These are phyloP conservation scores for Ichthyophthirius multifiliis DNA, from an alignment of 169 alveolate genomes.

Conservation along the genomic window DNA sequence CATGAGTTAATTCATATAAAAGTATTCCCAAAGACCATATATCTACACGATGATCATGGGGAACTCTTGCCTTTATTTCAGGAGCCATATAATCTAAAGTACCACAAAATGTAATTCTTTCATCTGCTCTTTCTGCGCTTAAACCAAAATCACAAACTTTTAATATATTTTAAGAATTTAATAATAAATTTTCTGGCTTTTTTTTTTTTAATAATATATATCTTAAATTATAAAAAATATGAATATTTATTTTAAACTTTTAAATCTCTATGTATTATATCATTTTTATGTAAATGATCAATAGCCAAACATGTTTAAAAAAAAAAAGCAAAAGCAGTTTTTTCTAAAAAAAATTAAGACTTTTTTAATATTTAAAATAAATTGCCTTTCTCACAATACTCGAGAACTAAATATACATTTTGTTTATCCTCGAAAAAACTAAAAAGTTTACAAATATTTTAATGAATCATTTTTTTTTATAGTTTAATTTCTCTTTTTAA, in stretches of 20 bases:
- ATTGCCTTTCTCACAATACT: slow-evolving; percentile 63
- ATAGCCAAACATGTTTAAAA: slow-evolving; percentile 60
- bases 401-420: slow-evolving; percentile 70
- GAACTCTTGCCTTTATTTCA: slow-evolving; percentile 73
- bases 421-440: slow-evolving; percentile 71
- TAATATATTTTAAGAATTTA: slow-evolving; percentile 43
- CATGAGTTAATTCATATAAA: slow-evolving; percentile 83
- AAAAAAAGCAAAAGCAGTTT: slow-evolving; percentile 62
- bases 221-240: too few species aligned
- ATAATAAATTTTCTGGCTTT: slow-evolving; percentile 64
- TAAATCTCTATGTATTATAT: slow-evolving; percentile 74
- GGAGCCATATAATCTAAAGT: slow-evolving; percentile 90
- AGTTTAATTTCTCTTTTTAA: slow-evolving; percentile 81
- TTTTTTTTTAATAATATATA: too few species aligned
- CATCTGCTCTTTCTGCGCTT: slow-evolving; percentile 56
- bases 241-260: too few species aligned
- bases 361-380: slow-evolving; percentile 55
- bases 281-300: slow-evolving; percentile 59
- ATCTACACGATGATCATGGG: slow-evolving; percentile 76
- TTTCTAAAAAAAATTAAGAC: slow-evolving; percentile 50
- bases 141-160: slow-evolving; percentile 82
- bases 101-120: slow-evolving; percentile 84
- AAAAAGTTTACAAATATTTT: slow-evolving; percentile 62
- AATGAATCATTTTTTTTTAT: slow-evolving; percentile 73
- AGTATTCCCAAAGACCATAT: slow-evolving; percentile 85